Evolutionary conservation across 1,284 basidiomycete genomes (phyloP).

Genomic region (Trametes versicolor): DNA sequence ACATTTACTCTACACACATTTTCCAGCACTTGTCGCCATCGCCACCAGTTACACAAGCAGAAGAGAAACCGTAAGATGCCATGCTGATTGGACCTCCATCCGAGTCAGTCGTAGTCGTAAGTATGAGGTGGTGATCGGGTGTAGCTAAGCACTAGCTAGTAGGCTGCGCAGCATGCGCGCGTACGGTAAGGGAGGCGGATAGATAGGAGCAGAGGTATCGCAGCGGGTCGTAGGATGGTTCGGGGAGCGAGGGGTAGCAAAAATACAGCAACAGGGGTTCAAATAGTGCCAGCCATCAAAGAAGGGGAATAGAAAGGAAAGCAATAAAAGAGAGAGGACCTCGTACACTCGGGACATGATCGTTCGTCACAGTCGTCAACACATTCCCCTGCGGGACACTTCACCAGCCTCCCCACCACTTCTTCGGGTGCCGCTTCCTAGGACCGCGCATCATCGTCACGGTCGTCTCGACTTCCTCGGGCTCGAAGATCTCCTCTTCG

Average conservation of each 20-base stretch:
- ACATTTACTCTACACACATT: conserved; percentile 35
- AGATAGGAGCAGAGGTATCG: conserved; percentile 27
- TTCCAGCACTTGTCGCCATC: conserved; percentile 35
- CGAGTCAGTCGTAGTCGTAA: conserved; percentile 35
- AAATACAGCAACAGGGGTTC: conserved; percentile 36
- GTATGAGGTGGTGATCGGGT: conserved; percentile 26
- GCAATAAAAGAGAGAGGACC: conserved; percentile 40
- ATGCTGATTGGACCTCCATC: conserved; percentile 41
- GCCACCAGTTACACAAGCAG: conserved; percentile 31
- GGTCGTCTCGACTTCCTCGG: conserved; percentile 36
- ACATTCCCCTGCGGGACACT: conserved; percentile 18
- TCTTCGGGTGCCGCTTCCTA: conserved; percentile 34
- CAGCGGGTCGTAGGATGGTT: conserved; percentile 34
- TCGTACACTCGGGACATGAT: conserved; percentile 36
- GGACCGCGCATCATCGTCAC: conserved; percentile 35
- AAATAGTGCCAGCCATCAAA: conserved; percentile 36
- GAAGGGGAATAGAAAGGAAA: conserved; percentile 34
- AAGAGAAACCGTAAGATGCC: conserved; percentile 38
- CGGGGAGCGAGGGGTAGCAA: conserved; percentile 25
- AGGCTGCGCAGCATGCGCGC: conserved; percentile 27
- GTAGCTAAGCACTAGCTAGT: conserved; percentile 34
- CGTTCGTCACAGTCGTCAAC: conserved; percentile 36
- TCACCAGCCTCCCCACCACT: conserved; percentile 40
- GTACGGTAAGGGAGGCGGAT: conserved; percentile 21
- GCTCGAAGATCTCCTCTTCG: conserved; percentile 56